These are phyloP conservation scores for Plantago elongata DNA, from an alignment of 257 asterid species.

Conservation along the genomic window DNA sequence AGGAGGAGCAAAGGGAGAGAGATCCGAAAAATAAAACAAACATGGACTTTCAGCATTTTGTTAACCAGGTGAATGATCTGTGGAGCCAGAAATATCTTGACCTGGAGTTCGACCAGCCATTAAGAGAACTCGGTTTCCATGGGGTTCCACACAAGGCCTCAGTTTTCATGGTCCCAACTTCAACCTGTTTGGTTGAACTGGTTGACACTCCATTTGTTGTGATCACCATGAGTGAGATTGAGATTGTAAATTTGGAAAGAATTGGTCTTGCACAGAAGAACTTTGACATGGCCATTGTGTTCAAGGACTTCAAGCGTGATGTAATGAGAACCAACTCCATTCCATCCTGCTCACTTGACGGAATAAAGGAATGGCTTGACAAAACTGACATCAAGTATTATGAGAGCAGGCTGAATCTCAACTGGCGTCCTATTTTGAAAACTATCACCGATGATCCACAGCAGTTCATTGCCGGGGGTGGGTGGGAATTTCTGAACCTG, in stretches of 20 bases:
- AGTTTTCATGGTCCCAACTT: constrained; percentile 62
- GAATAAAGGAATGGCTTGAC: constrained; percentile 76
- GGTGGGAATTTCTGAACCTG: constrained; percentile 81
- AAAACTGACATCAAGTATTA: constrained; percentile 70
- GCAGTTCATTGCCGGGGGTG: constrained; percentile 61
- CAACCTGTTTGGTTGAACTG: constrained; percentile 69
- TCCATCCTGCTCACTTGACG: constrained; percentile 58
- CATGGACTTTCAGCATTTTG: constrained; percentile 61
- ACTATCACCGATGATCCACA: constrained; percentile 63
- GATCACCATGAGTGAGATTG: constrained; percentile 53
- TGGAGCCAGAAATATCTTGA: constrained; percentile 61
- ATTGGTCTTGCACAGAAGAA: constrained; percentile 86
- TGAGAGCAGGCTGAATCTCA: constrained; percentile 77
- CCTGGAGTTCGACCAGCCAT: constrained; percentile 72
- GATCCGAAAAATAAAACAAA: constrained; percentile 66
- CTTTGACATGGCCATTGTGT: constrained; percentile 71
- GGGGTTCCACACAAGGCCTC: constrained; percentile 72
- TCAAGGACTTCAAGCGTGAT: constrained; percentile 73
- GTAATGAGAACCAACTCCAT: constrained; percentile 66
- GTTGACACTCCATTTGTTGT: constrained; percentile 69
- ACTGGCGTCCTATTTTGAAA: constrained; percentile 65
- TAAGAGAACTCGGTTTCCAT: constrained; percentile 69
- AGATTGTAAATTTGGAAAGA: constrained; percentile 69
- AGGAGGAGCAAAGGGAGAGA: constrained; percentile 83
- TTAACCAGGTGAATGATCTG: constrained; percentile 58